Base-by-base conservation (phyloP, 768 basidiomycete genomes). In the Leucocoprinus sp. region DNA sequence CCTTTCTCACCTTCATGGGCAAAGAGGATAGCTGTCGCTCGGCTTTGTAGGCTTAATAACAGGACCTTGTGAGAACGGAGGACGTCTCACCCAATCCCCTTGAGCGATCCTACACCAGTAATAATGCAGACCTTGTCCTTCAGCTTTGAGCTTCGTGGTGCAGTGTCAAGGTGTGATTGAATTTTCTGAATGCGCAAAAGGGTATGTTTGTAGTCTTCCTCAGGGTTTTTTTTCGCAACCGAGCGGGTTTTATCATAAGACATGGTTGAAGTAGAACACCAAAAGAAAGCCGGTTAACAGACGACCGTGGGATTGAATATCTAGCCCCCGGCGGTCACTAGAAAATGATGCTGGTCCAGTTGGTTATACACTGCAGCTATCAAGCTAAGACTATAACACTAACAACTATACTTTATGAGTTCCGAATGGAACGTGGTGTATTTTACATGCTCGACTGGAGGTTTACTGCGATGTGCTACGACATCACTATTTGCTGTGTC, bases 21-120 rank as follows among this genome's bases (percentile, higher is more conserved):
- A 56, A 80, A 90, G 19, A 77, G 70, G 34, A 88, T 56, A 14
- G 87, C 75, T 5, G 82, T 59, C 11, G 86, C 85, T 48, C 85
- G 82, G 36, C 86, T 31, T 31, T 14, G n/a, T 31, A 14, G 4
- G 4, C 6, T 31, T 14, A n/a, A 14, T 12, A 11, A 31, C 11
- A n/a, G 3, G 31, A 11, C 31, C 11, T 12, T 4, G n/a, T 8
- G 14, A 31, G 31, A 12, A 12, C 11, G n/a, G 11, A 14, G 31
- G 31, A 31, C 11, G 14, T 5, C 76, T 53, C 64, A 93, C 84
- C 93, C 93, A 50, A 96, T 96, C 14, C 93, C 93, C 58, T 83
- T 82, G 53, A 84, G 58, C 15, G 89, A 92, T 23, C 86, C 84
- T 23, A 84, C 90, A 14, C 93, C 93, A 0, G 93, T 95, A 54